phyloP scores from a whole-genome alignment of 805 yeast species.

The Schizosaccharomyces osmophilus region DNA sequence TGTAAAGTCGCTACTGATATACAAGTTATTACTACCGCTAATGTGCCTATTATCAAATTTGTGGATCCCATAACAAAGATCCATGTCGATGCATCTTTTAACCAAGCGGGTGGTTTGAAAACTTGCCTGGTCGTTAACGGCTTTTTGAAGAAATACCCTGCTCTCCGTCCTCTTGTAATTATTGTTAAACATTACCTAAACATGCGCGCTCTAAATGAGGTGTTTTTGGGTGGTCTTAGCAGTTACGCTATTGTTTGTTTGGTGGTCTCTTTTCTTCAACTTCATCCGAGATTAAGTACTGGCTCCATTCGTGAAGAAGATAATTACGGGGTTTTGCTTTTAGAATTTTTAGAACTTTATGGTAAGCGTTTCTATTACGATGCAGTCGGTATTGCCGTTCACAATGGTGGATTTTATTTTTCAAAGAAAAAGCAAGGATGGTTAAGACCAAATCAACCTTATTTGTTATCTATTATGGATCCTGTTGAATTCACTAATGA shows the following conservation, averaged over 20 bases:
- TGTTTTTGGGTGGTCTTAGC: conserved; percentile 82
- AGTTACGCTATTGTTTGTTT: conserved; percentile 83
- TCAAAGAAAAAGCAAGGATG: conserved; percentile 30
- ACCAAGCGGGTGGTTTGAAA: conserved; percentile 50
- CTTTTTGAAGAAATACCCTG: conserved; percentile 56
- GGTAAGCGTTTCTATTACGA: conserved; percentile 79
- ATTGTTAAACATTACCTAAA: conserved; percentile 67
- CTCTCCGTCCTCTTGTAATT: conserved; percentile 56
- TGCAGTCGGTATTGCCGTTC: conserved; percentile 40
- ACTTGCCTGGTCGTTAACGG: conserved; percentile 56
- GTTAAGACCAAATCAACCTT: conserved; percentile 23
- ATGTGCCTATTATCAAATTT: conserved; percentile 84
- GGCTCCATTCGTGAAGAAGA: conserved; percentile 40
- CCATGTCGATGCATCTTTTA: conserved; percentile 77
- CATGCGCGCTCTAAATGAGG: conserved; percentile 56
- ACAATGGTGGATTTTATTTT: conserved; percentile 30
- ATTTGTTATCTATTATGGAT: conserved; percentile 53
- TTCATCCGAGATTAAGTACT: conserved; percentile 58
- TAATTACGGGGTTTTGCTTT: conserved; percentile 62
- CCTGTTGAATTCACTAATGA: conserved; percentile 71
- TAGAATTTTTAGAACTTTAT: conserved; percentile 79
- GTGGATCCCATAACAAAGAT: conserved; percentile 46
- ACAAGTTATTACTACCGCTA: conserved; percentile 70
- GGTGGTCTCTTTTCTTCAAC: conserved; percentile 47
- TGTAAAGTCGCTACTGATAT: conserved; percentile 35